phyloP scores from a whole-genome alignment of 768 basidiomycete species.

The Tulasnella sp. region DNA sequence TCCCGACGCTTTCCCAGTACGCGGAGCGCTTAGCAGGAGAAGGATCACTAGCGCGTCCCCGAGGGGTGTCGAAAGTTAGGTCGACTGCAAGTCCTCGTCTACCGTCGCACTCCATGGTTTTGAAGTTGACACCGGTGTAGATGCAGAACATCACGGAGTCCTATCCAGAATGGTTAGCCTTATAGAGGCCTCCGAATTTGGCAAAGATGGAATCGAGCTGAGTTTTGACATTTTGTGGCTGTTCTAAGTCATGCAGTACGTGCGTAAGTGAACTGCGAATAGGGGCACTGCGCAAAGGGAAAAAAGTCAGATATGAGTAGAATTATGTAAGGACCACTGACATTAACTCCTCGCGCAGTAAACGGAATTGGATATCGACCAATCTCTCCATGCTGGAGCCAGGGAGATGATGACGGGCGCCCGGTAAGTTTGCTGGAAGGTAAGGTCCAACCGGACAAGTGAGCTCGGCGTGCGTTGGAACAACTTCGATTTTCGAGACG shows the following conservation, averaged over 20 bases:
- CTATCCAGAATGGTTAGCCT: constrained; percentile 11
- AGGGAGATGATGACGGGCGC: constrained; percentile 61
- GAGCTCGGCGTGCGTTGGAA: constrained; percentile 68
- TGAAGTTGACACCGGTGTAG: constrained; percentile 32
- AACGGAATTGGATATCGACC: constrained; percentile 70
- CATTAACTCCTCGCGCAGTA: constrained; percentile 70
- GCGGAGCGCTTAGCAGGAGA: constrained; percentile 43
- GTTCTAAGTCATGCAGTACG: constrained; percentile 48
- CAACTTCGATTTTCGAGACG: constrained; percentile 58
- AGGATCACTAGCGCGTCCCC: constrained; percentile 50
- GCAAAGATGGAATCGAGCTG: constrained; percentile 28
- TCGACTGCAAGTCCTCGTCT: constrained; percentile 51
- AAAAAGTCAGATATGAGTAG: background rate
- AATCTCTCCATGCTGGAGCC: constrained; percentile 59
- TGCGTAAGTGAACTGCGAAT: constrained; percentile 51
- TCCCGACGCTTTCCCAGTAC: constrained; percentile 61
- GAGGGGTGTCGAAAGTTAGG: constrained; percentile 52
- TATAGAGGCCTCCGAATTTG: constrained; percentile 35
- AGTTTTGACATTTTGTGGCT: constrained; percentile 23
- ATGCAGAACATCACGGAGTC: constrained; percentile 33
- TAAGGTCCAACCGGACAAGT: constrained; percentile 50
- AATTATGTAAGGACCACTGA: constrained; percentile 35
- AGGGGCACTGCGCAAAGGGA: constrained; percentile 44
- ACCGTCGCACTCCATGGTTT: constrained; percentile 20
- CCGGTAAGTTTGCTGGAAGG: constrained; percentile 57